Conservation (phyloP, 1,139 yeast genomes). For the Yamadazyma triangularis region DNA sequence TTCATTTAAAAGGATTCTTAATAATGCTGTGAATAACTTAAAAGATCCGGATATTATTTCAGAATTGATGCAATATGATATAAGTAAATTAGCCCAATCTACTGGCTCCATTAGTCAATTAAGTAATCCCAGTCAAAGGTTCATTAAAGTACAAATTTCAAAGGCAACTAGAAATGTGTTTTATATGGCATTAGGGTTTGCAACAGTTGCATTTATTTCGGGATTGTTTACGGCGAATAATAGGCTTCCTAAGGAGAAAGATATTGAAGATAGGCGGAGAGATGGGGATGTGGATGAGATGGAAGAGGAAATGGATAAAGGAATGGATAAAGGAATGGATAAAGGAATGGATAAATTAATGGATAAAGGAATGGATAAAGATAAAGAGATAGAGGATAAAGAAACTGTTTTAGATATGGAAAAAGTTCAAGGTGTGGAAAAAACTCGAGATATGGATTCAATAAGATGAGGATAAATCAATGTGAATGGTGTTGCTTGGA, state of each 20-base stretch:
- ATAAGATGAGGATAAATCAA: no score
- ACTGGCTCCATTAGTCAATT: conserved; percentile 18
- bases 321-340: background rate
- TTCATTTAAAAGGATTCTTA: conserved; percentile 18
- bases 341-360: background rate
- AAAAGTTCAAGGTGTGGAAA: no score
- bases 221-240: conserved; percentile 24
- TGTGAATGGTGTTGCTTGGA: no score
- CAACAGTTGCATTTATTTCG: conserved; percentile 17
- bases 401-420: no score
- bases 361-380: background rate
- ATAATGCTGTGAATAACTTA: conserved; percentile 14
- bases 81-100: conserved; percentile 14
- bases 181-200: conserved; percentile 27
- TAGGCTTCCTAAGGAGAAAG: conserved; percentile 19
- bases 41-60: conserved; percentile 11
- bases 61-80: conserved; percentile 16
- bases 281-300: no score
- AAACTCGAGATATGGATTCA: no score
- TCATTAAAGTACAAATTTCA: conserved; percentile 27
- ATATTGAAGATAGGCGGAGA: background rate
- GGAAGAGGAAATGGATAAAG: background rate
- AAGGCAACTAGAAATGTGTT: conserved; percentile 27
- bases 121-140: conserved; percentile 20
- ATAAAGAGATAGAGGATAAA: no score